phyloP scores from a whole-genome alignment of 305 asterid species.

The Salvia sclarea region DNA sequence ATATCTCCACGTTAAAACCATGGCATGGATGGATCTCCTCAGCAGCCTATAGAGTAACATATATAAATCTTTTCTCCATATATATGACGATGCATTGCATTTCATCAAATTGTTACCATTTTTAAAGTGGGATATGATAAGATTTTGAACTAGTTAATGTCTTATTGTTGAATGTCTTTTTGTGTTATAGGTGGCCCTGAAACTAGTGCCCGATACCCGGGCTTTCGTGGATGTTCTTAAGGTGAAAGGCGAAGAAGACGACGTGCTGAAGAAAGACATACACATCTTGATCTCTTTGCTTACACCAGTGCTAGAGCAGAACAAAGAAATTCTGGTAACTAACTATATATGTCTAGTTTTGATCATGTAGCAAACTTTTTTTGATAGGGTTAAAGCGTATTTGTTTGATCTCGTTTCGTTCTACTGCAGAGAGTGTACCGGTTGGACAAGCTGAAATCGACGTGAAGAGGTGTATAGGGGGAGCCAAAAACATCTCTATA shows the following conservation, averaged over 20 bases:
- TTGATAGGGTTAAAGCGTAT: no score
- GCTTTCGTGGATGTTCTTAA: conserved; percentile 38
- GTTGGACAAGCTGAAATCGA: conserved; percentile 49
- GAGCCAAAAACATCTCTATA: background rate
- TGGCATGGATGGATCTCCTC: conserved; percentile 99
- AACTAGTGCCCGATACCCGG: conserved; percentile 44
- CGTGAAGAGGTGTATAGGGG: conserved; percentile 25
- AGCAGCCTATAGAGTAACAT: conserved; percentile 67
- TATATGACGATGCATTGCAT: background rate
- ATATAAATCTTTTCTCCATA: no score
- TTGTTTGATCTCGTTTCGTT: background rate
- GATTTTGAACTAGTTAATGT: no score
- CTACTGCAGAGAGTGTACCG: conserved; percentile 39
- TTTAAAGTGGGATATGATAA: no score
- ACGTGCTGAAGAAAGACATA: conserved; percentile 38
- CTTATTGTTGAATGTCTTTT: background rate
- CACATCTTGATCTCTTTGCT: conserved; percentile 37
- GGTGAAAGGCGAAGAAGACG: conserved; percentile 40
- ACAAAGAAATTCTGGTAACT: conserved; percentile 43
- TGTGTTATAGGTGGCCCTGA: conserved; percentile 43
- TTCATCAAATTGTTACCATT: no score
- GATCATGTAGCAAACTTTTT: background rate
- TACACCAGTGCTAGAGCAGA: conserved; percentile 36
- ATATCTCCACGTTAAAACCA: conserved; percentile 74
- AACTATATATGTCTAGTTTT: background rate